A percentile compares a stretch with the other conserved stretches of the same genome.
phyloP scores from a whole-genome alignment of 2,329 filamentous ascomycete genomes.

The Lasiodiplodia sp. region DNA sequence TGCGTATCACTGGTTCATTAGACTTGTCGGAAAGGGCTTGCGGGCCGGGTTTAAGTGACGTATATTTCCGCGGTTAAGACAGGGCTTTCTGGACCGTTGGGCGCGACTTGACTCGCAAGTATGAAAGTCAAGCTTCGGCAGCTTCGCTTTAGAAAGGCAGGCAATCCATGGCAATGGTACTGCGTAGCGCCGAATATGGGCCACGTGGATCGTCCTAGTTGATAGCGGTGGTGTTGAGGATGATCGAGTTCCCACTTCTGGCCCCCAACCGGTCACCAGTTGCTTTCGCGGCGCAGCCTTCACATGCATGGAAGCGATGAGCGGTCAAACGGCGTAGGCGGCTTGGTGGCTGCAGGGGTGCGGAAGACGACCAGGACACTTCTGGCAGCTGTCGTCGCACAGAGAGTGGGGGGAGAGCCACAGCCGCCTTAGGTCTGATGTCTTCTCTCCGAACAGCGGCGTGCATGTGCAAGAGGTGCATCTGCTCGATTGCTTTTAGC shows the following conservation, averaged over 20 bases:
- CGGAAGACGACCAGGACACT: not conserved
- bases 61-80: conserved; percentile 7
- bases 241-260: conserved; percentile 15
- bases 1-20: not conserved
- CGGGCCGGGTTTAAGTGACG: not conserved
- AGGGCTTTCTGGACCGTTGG: conserved; percentile 14
- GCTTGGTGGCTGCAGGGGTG: conserved; percentile 9
- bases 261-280: conserved; percentile 3
- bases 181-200: not conserved
- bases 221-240: not conserved
- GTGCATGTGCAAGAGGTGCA: conserved; percentile 16
- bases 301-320: conserved; percentile 26
- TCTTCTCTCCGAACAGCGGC: not conserved
- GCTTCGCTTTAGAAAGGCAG: not conserved
- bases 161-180: conserved; percentile 14
- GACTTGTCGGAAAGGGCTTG: conserved; percentile 3
- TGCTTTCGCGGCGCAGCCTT: conserved; percentile 14
- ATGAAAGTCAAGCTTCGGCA: conserved; percentile 5
- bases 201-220: conserved; percentile 6
- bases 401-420: conserved; percentile 17
- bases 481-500: conserved; percentile 11
- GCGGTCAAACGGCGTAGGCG: conserved; percentile 16
- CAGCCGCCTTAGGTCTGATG: not conserved
- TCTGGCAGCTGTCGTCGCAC: conserved; percentile 8
- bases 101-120: conserved; percentile 16